Evolutionary conservation across 345 rosid genomes (phyloP), one percentile per base, ranked within the genome.

Genomic region (Murraya koenigii): DNA sequence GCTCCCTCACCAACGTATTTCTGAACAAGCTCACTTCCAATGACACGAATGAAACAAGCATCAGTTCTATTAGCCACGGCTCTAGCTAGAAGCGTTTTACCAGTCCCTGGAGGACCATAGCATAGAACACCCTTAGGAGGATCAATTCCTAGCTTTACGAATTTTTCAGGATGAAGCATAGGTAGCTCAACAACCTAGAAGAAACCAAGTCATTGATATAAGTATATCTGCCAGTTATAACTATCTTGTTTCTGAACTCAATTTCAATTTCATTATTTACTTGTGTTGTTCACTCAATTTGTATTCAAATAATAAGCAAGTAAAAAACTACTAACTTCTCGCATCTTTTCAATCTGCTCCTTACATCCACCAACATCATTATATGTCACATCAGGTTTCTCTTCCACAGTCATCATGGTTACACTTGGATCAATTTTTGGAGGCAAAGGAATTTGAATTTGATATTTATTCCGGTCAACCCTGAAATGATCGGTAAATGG

Each of bases 381-480:
- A 79, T 95, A 93, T 17, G 99, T 95, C 36, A 95, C 98, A 81
- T 95, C 99, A 26, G 98, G 99, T 75, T 95, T 95, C 84, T 95
- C 99, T 86, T 95, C 99, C 6, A 95, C 99, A 0, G 97, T 95
- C 99, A 95, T 95, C 99, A 95, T 95, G 49, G 99, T 95, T 63
- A 95, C 99, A 80, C 99, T 95, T 61, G 99, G 98, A 85, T 95
- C 99, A 73, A 95, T 95, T 81, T 95, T 95, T 7, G 99, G 99
- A 75, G 99, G 98, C 85, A 95, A 83, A 11, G 99, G 98, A 68
- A 95, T 95, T 84, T 95, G 99, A 71, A 95, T 95, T 86, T 95
- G 99, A 84, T 95, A 95, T 76, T 95, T 95, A 77, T 93, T 95
- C 20, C 98, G 91, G 81, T 95, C 99, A 33, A 95, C 99, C 77